Evolutionary conservation across 2,329 filamentous ascomycete species (phyloP), one percentile per base, ranked within the genome.

Genomic region (Colletotrichum viniferum): DNA sequence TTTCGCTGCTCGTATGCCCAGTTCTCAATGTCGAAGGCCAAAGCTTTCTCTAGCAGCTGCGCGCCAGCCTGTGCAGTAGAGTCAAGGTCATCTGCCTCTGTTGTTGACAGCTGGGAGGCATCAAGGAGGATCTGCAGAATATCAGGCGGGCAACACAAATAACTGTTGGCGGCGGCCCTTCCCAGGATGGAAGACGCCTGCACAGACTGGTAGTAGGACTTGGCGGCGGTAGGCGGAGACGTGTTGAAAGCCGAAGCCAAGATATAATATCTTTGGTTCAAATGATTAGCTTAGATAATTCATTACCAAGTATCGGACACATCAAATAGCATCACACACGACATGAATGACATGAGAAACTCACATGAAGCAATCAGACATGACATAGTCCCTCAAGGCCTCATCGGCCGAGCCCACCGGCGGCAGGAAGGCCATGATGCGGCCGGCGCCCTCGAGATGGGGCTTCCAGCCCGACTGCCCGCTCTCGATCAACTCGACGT

Each of bases 401-500:
- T 83, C 81, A 60, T 86, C 82, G 6, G 82, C 78, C 7, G 80
- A 78, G 16, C 81, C 78, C 6, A 78, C 79, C 7, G 83, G 83
- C 30, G 84, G 82, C 5, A 88, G 78, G 13, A 86, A 79, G 24
- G 82, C 81, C 81, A 88, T 86, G 58, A 89, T 86, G 28, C 81
- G 82, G 5, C 83, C 84, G 4, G 87, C 87, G 4, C 86, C 87
- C 66, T 88, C 84, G 26, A 89, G 82, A 73, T 89, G 88, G 16
- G 84, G 83, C 62, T 84, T 86, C 87, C 87, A 89, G 14, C 85
- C 85, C 48, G 87, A 84, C 77, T 85, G 87, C 2, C 87, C 87
- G 16, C 86, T 87, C 79, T 89, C 87, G 66, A 89, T 87, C 63
- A 89, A 81, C 80, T 90, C 86, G 65, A 89, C 82, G 76, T 89